Percentiles rank a stretch among this genome's conserved stretches.
Evolutionary conservation across 495 filamentous ascomycete genomes (phyloP).

Genomic region (Sphaerosporella brunnea): DNA sequence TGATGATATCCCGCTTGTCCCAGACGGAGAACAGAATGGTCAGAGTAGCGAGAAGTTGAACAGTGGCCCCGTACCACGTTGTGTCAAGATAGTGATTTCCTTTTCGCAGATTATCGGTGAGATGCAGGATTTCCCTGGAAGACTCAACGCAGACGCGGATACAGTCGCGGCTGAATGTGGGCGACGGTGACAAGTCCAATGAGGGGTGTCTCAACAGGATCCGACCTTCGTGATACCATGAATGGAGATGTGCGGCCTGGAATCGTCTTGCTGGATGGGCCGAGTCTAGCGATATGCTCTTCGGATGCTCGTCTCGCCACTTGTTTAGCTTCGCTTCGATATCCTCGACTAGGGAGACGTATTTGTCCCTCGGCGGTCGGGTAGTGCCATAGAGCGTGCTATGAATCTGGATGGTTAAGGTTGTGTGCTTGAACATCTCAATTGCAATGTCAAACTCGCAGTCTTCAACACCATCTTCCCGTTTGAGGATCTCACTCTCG

Average conservation of each 20-base stretch:
- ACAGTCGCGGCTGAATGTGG: constrained; percentile 45
- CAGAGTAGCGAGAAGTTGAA: constrained; percentile 56
- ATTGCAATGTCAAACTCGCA: constrained; percentile 50
- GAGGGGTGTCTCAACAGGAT: constrained; percentile 53
- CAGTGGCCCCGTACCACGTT: constrained; percentile 56
- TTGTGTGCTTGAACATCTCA: constrained; percentile 39
- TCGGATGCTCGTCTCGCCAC: constrained; percentile 41
- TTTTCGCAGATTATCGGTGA: constrained; percentile 40
- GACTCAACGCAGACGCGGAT: constrained; percentile 49
- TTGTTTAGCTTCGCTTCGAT: constrained; percentile 43
- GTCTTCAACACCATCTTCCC: constrained; percentile 36
- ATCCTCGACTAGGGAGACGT: constrained; percentile 41
- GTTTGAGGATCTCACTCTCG: constrained; percentile 32
- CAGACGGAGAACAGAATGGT: constrained; percentile 53
- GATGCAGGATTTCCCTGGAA: constrained; percentile 42
- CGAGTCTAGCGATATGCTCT: constrained; percentile 27
- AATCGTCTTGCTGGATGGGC: constrained; percentile 35
- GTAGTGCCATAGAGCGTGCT: constrained; percentile 49
- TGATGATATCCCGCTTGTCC: constrained; percentile 44
- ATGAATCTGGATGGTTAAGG: constrained; percentile 52
- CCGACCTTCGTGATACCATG: constrained; percentile 32
- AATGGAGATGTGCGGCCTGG: constrained; percentile 32
- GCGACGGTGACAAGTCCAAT: constrained; percentile 41
- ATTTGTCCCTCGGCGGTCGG: constrained; percentile 37
- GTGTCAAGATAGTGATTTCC: constrained; percentile 52